These are phyloP conservation scores for Dactylellina sp. DNA, from an alignment of 2,329 filamentous ascomycete genomes.

Conservation along the genomic window DNA sequence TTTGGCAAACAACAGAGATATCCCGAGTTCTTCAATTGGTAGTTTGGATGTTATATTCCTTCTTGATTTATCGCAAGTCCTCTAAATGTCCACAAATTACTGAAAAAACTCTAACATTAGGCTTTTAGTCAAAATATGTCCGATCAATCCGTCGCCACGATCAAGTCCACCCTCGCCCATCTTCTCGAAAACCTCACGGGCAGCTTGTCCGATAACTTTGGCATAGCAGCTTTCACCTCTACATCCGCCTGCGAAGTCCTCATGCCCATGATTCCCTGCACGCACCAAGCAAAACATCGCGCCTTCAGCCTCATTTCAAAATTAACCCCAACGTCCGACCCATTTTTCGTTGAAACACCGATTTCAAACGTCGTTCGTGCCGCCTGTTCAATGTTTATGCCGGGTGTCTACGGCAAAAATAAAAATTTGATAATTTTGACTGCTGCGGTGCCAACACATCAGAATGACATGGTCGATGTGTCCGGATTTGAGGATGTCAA, in stretches of 20 bases:
- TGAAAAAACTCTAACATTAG: constrained; percentile 5
- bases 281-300: constrained; percentile 45
- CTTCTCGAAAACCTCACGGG: constrained; percentile 45
- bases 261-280: constrained; percentile 39
- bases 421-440: constrained; percentile 50
- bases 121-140: constrained; percentile 45
- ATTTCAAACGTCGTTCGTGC: constrained; percentile 47
- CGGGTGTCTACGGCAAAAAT: constrained; percentile 32
- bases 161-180: constrained; percentile 26
- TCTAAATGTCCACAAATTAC: background rate
- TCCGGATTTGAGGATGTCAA: constrained; percentile 51
- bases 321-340: constrained; percentile 20
- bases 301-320: constrained; percentile 29
- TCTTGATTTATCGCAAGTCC: constrained; percentile 48
- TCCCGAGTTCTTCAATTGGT: background rate
- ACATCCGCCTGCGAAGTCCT: constrained; percentile 41
- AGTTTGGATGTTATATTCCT: constrained; percentile 45
- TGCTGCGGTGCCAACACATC: constrained; percentile 19
- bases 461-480: constrained; percentile 34
- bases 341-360: constrained; percentile 28
- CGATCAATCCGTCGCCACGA: constrained; percentile 30
- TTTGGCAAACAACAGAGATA: constrained; percentile 43
- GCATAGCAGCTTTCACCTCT: constrained; percentile 42
- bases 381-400: constrained; percentile 48
- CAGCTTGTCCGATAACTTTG: constrained; percentile 30